phyloP scores from a whole-genome alignment of 2,329 filamentous ascomycete genomes.

The Leptographium radiaticola region DNA sequence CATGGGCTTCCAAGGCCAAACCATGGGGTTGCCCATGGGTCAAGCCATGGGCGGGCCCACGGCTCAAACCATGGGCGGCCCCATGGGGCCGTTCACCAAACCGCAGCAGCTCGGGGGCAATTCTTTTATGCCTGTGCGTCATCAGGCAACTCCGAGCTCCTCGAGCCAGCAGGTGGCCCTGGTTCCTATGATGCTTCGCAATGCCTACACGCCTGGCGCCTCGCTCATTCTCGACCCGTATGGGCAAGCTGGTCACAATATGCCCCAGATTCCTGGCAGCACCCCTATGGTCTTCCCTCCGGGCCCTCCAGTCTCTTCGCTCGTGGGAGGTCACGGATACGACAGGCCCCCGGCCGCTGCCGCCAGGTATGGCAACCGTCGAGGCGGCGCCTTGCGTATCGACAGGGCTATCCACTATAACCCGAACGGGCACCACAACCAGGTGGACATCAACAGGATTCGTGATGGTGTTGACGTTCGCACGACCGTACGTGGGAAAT shows the following conservation, averaged over 20 bases:
- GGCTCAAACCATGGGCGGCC: neutral
- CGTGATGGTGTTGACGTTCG: constrained; percentile 57
- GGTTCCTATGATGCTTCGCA: constrained; percentile 23
- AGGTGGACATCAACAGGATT: constrained; percentile 49
- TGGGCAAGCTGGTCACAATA: constrained; percentile 16
- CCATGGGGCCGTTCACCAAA: neutral
- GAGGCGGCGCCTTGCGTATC: constrained; percentile 35
- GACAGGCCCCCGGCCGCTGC: constrained; percentile 24
- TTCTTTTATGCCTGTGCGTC: constrained; percentile 2
- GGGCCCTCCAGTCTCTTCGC: neutral
- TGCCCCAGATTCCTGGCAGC: constrained; percentile 13
- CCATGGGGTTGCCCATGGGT: neutral
- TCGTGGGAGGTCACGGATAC: constrained; percentile 15
- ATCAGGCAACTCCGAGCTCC: constrained; percentile 7
- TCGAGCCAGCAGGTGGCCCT: constrained; percentile 20
- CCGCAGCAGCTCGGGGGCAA: neutral
- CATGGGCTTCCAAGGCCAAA: neutral
- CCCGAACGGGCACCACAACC: constrained; percentile 41
- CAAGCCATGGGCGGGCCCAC: too few species aligned
- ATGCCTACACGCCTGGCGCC: constrained; percentile 16
- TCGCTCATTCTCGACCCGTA: constrained; percentile 22
- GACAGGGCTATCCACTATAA: constrained; percentile 33
- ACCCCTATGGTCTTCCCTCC: constrained; percentile 7
- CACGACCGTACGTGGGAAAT: constrained; percentile 47
- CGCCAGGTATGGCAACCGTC: constrained; percentile 26